A percentile compares a stretch with the other conserved stretches of the same genome.
phyloP scores from a whole-genome alignment of 2,329 filamentous ascomycete species.

The Arthrobotrys sphaeroides region DNA sequence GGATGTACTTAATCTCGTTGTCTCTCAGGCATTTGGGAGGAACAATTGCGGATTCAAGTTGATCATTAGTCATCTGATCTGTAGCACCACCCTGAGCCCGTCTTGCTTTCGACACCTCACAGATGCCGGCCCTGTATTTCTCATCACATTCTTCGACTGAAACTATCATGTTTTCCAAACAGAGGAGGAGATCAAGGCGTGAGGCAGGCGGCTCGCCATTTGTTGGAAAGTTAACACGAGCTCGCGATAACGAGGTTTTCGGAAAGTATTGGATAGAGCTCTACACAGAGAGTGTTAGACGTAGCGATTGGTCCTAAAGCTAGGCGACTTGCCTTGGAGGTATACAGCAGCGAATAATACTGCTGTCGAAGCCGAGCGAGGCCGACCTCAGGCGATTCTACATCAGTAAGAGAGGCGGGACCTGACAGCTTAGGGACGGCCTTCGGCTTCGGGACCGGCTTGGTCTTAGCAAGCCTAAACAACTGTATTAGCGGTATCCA shows the following conservation, averaged over 20 bases:
- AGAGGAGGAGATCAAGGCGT: constrained; percentile 52
- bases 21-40: constrained; percentile 43
- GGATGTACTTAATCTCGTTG: constrained; percentile 50
- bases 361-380: constrained; percentile 43
- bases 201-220: constrained; percentile 19
- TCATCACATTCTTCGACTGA: constrained; percentile 41
- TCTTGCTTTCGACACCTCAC: constrained; percentile 21
- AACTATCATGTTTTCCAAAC: constrained; percentile 43
- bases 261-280: constrained; percentile 46
- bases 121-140: constrained; percentile 36
- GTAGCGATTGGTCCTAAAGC: not conserved
- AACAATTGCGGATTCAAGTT: constrained; percentile 35
- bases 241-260: constrained; percentile 36
- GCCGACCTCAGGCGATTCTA: constrained; percentile 13
- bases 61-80: constrained; percentile 34
- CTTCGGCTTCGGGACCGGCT: not conserved
- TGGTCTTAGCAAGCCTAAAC: constrained; percentile 24
- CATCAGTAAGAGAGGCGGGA: not conserved
- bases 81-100: constrained; percentile 5
- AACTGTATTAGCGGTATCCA: not conserved
- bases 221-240: constrained; percentile 33
- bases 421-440: not conserved
- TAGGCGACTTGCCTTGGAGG: constrained; percentile 22
- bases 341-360: constrained; percentile 46
- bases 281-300: constrained; percentile 7